These are phyloP conservation scores for Xylaria sp. DNA, from an alignment of 2,329 filamentous ascomycete species.

Conservation along the genomic window DNA sequence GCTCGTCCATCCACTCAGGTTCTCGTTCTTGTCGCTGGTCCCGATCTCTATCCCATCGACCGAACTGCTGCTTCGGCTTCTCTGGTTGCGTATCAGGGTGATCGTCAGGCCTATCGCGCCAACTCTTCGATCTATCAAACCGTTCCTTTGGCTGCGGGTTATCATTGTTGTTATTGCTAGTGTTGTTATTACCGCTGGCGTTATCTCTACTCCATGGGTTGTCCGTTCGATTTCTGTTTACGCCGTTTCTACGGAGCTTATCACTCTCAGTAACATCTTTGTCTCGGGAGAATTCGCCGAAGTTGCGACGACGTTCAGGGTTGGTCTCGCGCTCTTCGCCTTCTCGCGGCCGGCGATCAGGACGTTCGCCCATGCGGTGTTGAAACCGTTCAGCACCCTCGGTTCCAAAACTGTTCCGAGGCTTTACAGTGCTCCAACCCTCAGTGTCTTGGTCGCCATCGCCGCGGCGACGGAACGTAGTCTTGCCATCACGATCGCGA, in stretches of 20 bases:
- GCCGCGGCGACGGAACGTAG: constrained; percentile 47
- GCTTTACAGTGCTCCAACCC: constrained; percentile 69
- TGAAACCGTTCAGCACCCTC: constrained; percentile 68
- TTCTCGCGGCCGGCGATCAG: constrained; percentile 38
- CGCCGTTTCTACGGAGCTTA: constrained; percentile 57
- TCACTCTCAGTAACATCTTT: constrained; percentile 49
- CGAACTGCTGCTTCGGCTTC: constrained; percentile 48
- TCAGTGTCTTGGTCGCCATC: constrained; percentile 59
- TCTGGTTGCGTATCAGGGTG: constrained; percentile 35
- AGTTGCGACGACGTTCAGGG: constrained; percentile 43
- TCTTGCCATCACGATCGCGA: constrained; percentile 41
- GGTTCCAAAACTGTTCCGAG: constrained; percentile 66
- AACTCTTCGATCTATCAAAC: constrained; percentile 55
- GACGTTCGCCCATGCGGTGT: constrained; percentile 55
- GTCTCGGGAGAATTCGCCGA: constrained; percentile 45
- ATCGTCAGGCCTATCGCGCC: constrained; percentile 50
- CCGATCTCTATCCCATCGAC: constrained; percentile 51
- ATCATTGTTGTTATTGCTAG: constrained; percentile 35
- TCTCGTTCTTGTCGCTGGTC: constrained; percentile 66
- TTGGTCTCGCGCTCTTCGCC: constrained; percentile 50
- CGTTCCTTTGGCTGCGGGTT: constrained; percentile 42
- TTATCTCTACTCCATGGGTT: constrained; percentile 68
- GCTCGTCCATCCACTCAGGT: constrained; percentile 84
- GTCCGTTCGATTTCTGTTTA: constrained; percentile 60
- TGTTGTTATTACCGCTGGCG: constrained; percentile 37